Evolutionary conservation across 805 yeast genomes (phyloP), one percentile per base, ranked within the genome.

Genomic region (Yarrowia sp.): DNA sequence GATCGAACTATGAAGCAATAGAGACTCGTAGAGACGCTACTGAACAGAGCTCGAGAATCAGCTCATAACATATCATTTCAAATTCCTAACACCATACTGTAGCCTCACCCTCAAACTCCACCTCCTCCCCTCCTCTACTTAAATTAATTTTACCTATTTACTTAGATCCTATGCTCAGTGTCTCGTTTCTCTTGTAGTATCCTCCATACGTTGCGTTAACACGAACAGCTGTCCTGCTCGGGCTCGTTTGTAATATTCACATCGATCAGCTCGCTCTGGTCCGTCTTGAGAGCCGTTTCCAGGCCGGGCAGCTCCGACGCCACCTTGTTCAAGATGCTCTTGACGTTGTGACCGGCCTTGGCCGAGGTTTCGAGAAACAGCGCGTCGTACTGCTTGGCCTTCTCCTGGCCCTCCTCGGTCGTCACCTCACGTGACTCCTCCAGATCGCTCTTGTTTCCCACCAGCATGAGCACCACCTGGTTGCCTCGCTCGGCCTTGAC

Each of bases 291-390:
- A 1, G 63, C 68, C 17, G 76, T 78, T 72, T 85, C 88, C 74
- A 91, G 87, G 67, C 93, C 98, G 1, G 98, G 98, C 69, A 95
- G 83, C 68, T 91, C 86, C 75, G 90, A 90, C 14, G 98, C 99
- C 70, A 94, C 90, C 75, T 89, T 90, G 75, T 92, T 91, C 80
- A 95, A 94, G 71, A 95, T 80, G 67, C 86, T 85, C 79, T 94
- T 94, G 68, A 95, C 97, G 73, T 95, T 95, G 77, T 93, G 90
- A 39, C 97, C 97, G 55, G 92, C 92, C 79, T 93, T 94, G 12
- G 98, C 94, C 69, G 96, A 89, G 1, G 98, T 94, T 76, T 95
- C 99, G 76, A 94, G 87, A 76, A 89, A 91, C 76, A 87, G 86
- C 55, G 94, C 93, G 10, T 90, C 92, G 55, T 90, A 80, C 69